Conservation (phyloP, 2,329 filamentous ascomycete genomes). For the Fusarium neocosmosporiellum region DNA sequence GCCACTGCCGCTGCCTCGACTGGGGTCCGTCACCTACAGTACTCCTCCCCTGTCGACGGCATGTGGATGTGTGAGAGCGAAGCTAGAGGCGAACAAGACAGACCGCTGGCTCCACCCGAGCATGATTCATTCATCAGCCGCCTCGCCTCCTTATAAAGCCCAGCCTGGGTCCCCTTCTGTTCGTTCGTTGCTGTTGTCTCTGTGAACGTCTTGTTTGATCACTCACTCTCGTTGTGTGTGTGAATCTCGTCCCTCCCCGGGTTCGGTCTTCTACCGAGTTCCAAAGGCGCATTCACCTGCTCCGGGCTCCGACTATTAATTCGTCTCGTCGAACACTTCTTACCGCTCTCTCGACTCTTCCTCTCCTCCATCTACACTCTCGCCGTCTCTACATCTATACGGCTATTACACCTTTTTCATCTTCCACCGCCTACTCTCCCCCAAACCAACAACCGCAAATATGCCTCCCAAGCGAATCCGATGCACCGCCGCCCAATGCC, state of each 20-base stretch:
- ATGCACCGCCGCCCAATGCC: slow-evolving; percentile 92
- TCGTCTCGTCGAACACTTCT: slow-evolving; percentile 8
- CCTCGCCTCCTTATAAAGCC: slow-evolving; percentile 44
- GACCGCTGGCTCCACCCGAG: slow-evolving; percentile 40
- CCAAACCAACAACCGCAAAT: slow-evolving; percentile 37
- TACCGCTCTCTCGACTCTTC: slow-evolving; percentile 18
- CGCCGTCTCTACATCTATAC: slow-evolving; percentile 30
- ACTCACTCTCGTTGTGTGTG: slow-evolving; percentile 28
- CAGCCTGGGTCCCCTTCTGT: slow-evolving; percentile 17
- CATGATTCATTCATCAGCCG: slow-evolving; percentile 48
- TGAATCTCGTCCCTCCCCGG: slow-evolving; percentile 9
- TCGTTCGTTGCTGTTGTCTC: background rate
- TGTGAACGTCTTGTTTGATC: slow-evolving; percentile 26
- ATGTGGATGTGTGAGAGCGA: slow-evolving; percentile 35
- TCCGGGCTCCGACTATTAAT: slow-evolving; percentile 3
- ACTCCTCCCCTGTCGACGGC: slow-evolving; percentile 23
- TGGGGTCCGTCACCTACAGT: slow-evolving; percentile 25
- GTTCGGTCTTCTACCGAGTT: slow-evolving; percentile 22
- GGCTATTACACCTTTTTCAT: slow-evolving; percentile 8
- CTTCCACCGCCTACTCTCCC: slow-evolving; percentile 3
- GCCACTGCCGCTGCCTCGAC: slow-evolving; percentile 12
- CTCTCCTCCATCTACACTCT: slow-evolving; percentile 15
- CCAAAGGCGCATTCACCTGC: slow-evolving; percentile 28
- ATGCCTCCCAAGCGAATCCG: slow-evolving; percentile 83
- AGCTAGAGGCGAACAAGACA: slow-evolving; percentile 44